A percentile compares a stretch with the other conserved stretches of the same genome.
Evolutionary conservation across 176 grass and related monocot genomes (phyloP).

Genomic region (Avena atlantica): DNA sequence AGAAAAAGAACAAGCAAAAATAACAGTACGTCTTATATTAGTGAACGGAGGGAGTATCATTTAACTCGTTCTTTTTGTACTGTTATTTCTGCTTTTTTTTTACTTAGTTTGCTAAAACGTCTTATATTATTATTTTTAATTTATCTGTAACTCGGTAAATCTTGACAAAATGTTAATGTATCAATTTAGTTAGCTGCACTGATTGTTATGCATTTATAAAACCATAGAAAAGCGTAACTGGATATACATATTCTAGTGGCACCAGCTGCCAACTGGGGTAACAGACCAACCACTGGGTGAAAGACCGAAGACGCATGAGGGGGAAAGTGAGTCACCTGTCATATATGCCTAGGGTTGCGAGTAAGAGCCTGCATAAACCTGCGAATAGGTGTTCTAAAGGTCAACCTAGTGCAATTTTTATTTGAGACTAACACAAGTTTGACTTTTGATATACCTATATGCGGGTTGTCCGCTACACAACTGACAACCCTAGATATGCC

Average conservation of each 20-base stretch:
- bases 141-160: neutral
- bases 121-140: neutral
- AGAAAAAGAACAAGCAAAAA: neutral
- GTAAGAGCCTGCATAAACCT: too few relatives aligned
- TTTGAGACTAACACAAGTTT: too few relatives aligned
- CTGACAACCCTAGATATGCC: too few relatives aligned
- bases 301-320: neutral
- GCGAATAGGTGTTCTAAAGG: too few relatives aligned
- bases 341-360: neutral
- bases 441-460: too few relatives aligned
- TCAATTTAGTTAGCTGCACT: neutral
- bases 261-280: neutral
- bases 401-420: too few relatives aligned
- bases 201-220: neutral
- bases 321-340: neutral
- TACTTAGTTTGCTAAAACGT: too few relatives aligned
- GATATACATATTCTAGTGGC: neutral
- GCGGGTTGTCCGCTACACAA: too few relatives aligned
- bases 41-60: too few relatives aligned
- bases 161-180: neutral
- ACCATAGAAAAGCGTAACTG: neutral
- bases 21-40: neutral
- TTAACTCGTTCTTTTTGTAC: too few relatives aligned
- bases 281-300: neutral
- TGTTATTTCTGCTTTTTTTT: too few relatives aligned